Conservation (phyloP, 768 basidiomycete genomes). For the Steccherinum ochraceum region DNA sequence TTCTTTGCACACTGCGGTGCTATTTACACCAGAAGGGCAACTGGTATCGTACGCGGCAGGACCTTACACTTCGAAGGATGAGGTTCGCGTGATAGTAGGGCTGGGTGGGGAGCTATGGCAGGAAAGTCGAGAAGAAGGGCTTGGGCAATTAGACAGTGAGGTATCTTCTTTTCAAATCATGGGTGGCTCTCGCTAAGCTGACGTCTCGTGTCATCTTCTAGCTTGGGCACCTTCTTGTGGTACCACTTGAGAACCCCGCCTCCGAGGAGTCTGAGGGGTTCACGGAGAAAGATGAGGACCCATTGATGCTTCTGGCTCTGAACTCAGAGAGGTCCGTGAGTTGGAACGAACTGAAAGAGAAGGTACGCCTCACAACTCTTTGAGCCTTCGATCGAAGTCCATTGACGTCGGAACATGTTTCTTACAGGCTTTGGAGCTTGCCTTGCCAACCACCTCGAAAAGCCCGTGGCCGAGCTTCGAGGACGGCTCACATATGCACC, state of each 20-base stretch:
- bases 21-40: slow-evolving; percentile 71
- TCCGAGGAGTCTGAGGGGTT: slow-evolving; percentile 12
- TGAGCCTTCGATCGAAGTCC: too few relatives aligned
- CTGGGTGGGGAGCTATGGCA: slow-evolving; percentile 73
- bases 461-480: slow-evolving; percentile 17
- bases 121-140: slow-evolving; percentile 58
- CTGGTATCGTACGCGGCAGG: slow-evolving; percentile 60
- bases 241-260: slow-evolving; percentile 33
- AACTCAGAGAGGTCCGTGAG: slow-evolving; percentile 53
- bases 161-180: slow-evolving; percentile 31
- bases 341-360: slow-evolving; percentile 61
- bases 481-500: slow-evolving; percentile 14
- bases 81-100: slow-evolving; percentile 66
- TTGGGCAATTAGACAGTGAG: slow-evolving; percentile 76
- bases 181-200: neutral
- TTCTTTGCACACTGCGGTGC: slow-evolving; percentile 60
- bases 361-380: too few relatives aligned
- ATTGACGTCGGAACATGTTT: neutral
- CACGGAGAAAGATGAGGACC: slow-evolving; percentile 32
- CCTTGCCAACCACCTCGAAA: slow-evolving; percentile 18
- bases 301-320: slow-evolving; percentile 65
- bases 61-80: slow-evolving; percentile 58
- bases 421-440: slow-evolving; percentile 18
- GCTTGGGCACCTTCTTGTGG: slow-evolving; percentile 67
- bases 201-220: slow-evolving; percentile 17